Conservation (phyloP, 208 protist genomes). For the Wallacemonas sp. region DNA sequence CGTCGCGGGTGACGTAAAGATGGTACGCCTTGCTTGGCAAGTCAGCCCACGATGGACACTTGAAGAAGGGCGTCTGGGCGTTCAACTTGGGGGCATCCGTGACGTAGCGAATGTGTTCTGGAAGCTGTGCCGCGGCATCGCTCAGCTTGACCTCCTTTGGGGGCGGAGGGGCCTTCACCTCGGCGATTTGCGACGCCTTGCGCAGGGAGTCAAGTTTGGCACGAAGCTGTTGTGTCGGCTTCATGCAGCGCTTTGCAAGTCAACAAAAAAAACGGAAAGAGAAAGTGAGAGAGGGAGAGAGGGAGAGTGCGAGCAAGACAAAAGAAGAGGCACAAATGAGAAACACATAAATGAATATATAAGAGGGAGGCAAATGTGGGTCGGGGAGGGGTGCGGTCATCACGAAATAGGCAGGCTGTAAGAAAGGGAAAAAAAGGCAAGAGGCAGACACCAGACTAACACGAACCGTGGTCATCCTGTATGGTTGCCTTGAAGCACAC, state of each 20-base stretch:
- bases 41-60: constrained; percentile 75
- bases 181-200: constrained; percentile 35
- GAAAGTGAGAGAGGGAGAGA: neutral
- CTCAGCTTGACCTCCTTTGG: constrained; percentile 28
- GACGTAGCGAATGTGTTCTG: constrained; percentile 63
- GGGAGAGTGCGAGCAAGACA: constrained; percentile 3
- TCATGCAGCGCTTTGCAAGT: neutral
- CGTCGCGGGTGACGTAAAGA: constrained; percentile 67
- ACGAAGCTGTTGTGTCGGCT: constrained; percentile 10
- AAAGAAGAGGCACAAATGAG: too few relatives aligned
- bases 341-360: too few relatives aligned
- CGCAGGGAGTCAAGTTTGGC: constrained; percentile 14
- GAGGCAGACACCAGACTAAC: neutral
- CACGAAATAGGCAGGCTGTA: neutral
- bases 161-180: constrained; percentile 7
- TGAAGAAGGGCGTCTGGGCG: constrained; percentile 72
- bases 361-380: too few relatives aligned
- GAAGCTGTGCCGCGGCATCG: constrained; percentile 54
- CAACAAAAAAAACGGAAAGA: constrained; percentile 1
- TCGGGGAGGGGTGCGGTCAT: too few relatives aligned
- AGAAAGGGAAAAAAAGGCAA: constrained; percentile 8
- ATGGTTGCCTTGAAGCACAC: too few relatives aligned
- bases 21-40: constrained; percentile 65
- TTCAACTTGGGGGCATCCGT: constrained; percentile 81
- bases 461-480: too few relatives aligned